Percentiles rank a stretch among this genome's conserved stretches.
phyloP scores from a whole-genome alignment of 1,139 yeast genomes.

The Candida sp. region DNA sequence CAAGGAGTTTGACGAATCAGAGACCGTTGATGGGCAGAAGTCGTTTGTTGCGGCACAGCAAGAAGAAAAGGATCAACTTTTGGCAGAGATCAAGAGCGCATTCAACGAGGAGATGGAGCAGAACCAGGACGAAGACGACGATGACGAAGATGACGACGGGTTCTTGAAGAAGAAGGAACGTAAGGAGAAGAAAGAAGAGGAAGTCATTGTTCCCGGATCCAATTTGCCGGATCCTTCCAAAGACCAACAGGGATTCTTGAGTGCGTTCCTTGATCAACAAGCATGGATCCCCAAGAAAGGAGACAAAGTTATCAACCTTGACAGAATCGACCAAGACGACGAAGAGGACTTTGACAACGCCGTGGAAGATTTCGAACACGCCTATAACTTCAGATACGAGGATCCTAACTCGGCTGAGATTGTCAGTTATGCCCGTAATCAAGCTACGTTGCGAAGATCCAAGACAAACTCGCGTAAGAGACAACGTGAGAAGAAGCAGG shows the following conservation, averaged over 20 bases:
- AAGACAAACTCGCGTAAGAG: conserved; percentile 77
- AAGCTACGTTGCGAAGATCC: conserved; percentile 88
- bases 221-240: conserved; percentile 71
- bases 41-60: conserved; percentile 75
- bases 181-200: conserved; percentile 20
- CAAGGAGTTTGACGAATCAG: conserved; percentile 53
- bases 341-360: conserved; percentile 93
- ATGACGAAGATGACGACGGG: conserved; percentile 41
- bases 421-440: conserved; percentile 95
- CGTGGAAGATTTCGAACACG: conserved; percentile 89
- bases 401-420: conserved; percentile 92
- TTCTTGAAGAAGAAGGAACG: conserved; percentile 61
- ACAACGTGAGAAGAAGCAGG: conserved; percentile 75
- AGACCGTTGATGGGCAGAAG: conserved; percentile 60
- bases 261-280: conserved; percentile 71
- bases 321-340: conserved; percentile 62
- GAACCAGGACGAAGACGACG: conserved; percentile 52
- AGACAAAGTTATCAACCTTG: conserved; percentile 59
- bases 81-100: conserved; percentile 76
- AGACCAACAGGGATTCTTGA: conserved; percentile 70
- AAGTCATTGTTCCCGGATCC: conserved; percentile 9
- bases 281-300: conserved; percentile 86
- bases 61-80: conserved; percentile 73
- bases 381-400: conserved; percentile 94
- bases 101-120: conserved; percentile 52